These are phyloP conservation scores for Telfairia occidentalis DNA, from an alignment of 331 rosid genomes.

Conservation along the genomic window DNA sequence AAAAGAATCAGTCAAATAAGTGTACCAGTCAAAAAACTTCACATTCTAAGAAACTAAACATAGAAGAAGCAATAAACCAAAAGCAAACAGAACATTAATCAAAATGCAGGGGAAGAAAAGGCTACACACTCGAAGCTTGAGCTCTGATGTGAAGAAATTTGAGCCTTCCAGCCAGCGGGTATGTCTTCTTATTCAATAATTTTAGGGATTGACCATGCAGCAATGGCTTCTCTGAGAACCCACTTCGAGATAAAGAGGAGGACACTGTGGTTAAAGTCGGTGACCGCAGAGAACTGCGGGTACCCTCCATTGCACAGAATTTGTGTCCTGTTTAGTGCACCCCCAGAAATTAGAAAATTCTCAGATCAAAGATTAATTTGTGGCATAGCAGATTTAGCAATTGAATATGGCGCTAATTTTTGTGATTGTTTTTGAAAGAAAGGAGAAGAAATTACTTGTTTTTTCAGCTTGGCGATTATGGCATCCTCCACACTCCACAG, in stretches of 20 bases:
- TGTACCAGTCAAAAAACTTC: background rate
- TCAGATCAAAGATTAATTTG: slow-evolving; percentile 3
- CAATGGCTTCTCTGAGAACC: slow-evolving; percentile 24
- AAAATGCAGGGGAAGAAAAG: background rate
- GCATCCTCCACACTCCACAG: slow-evolving; percentile 30
- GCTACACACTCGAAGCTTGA: slow-evolving; percentile 55
- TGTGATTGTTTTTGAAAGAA: slow-evolving; percentile 18
- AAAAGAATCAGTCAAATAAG: background rate
- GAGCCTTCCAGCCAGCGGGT: slow-evolving; percentile 23
- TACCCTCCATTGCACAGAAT: slow-evolving; percentile 39
- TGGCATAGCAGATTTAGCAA: background rate
- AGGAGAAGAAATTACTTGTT: slow-evolving; percentile 3
- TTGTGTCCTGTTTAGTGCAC: background rate
- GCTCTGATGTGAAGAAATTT: slow-evolving; percentile 27
- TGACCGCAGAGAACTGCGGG: slow-evolving; percentile 30
- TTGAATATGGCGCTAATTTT: background rate
- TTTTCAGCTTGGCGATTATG: slow-evolving; percentile 21
- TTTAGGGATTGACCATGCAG: slow-evolving; percentile 27
- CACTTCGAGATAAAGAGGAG: slow-evolving; percentile 30
- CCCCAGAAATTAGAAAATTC: slow-evolving; percentile 5
- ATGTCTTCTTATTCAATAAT: slow-evolving; percentile 25
- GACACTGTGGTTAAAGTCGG: slow-evolving; percentile 37
- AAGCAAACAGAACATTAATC: background rate
- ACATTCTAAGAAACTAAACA: background rate
- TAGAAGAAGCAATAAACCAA: background rate